phyloP scores from a whole-genome alignment of 2,329 filamentous ascomycete species.

The Alternaria ethzedia region DNA sequence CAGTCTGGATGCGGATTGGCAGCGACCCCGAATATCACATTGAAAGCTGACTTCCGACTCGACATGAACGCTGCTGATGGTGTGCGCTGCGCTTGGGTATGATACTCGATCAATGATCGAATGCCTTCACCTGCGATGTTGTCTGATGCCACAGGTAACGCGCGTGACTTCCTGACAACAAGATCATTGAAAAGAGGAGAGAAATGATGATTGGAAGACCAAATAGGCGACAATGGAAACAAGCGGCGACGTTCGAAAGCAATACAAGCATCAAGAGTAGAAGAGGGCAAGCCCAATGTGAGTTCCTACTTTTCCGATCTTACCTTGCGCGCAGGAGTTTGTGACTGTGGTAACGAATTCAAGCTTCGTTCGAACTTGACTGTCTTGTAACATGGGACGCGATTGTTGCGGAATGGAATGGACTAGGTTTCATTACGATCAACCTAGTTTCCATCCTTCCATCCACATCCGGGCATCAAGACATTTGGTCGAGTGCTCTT shows the following conservation, averaged over 20 bases:
- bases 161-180: not conserved
- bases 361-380: not conserved
- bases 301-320: not conserved
- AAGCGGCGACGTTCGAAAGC: not conserved
- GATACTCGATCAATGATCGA: not conserved
- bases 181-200: not conserved
- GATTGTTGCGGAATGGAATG: not conserved
- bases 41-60: not conserved
- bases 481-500: not conserved
- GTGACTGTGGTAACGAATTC: not conserved
- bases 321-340: not conserved
- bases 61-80: not conserved
- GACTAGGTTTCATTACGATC: not conserved
- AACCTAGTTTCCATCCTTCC: not conserved
- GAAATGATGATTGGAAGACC: not conserved
- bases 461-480: not conserved
- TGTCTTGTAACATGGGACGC: not conserved
- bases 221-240: not conserved
- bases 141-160: not conserved
- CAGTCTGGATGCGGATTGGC: not conserved
- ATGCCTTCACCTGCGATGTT: not conserved
- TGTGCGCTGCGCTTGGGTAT: not conserved
- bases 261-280: not conserved
- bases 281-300: not conserved
- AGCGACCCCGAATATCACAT: not conserved